Base-by-base conservation (phyloP, 2,329 filamentous ascomycete genomes). In the Daldinia eschscholtzii region DNA sequence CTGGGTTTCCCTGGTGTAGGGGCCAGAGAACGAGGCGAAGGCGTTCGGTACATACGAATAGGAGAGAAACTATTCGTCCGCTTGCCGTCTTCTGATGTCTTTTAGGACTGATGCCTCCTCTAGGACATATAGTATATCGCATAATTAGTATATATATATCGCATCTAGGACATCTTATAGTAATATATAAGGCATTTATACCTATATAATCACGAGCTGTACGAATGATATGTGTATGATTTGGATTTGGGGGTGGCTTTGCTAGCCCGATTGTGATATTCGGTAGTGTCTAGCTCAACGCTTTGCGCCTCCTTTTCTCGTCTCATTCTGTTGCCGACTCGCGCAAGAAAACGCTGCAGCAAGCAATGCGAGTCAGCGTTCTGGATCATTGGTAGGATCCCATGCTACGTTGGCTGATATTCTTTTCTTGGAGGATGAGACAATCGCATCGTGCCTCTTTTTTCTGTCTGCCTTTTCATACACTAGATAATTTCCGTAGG, bases 281-380 rank as follows among this genome's bases (percentile, higher is more conserved):
- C 30, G 41, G 60, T 50, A 50, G 55, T 23, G 30, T 28, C 52
- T 52, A n/a, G 65, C 56, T 64, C 55, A 56, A 61, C 41, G 57
- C 35, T 30, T 30, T 15, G 37, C 46, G n/a, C 58, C 61, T 15
- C 39, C 39, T 41, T 55, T 59, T 61, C 56, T 64, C 57, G 41
- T 66, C 65, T 66, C 68, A 66, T 70, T 64, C 62, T 59, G 59
- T 41, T 23, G 60, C 66, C 60, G 66, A 66, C 63, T 71, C 55
- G 63, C 60, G 66, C 57, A 52, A 69, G 62, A 35, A 35, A 50
- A 66, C n/a, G 48, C 63, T 62, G 66, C 66, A 62, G 57, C 55
- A 59, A 59, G 61, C 33, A 37, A 69, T 69, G 69, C 63, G 63
- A 64, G 66, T 71, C 69, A 71, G 66, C 60, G 41, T 57, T 57